Evolutionary conservation across 495 filamentous ascomycete species (phyloP).

Genomic region (Xylaria telfairii): DNA sequence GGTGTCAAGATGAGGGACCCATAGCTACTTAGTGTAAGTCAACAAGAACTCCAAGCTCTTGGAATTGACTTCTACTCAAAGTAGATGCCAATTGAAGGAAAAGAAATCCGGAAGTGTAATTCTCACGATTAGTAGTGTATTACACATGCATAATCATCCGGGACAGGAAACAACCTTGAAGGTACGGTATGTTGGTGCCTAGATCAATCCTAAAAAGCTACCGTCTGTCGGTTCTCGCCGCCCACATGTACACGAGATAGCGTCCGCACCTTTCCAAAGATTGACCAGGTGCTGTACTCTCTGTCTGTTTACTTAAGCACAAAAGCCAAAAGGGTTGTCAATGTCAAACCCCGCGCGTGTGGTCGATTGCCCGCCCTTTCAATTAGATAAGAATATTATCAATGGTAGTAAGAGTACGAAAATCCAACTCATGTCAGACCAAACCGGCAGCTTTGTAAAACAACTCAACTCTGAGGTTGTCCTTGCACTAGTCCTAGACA

Average conservation of each 20-base stretch:
- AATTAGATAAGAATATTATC: neutral
- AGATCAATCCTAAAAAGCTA: neutral
- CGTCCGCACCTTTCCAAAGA: neutral
- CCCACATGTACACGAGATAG: too few species aligned
- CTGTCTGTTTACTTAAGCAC: too few species aligned
- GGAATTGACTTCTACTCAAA: conserved; percentile 1
- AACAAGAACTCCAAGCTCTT: neutral
- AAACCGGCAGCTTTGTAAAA: neutral
- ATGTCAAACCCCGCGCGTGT: neutral
- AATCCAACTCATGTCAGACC: neutral
- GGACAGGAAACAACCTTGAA: neutral
- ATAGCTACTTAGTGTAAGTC: too few species aligned
- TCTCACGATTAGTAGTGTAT: neutral
- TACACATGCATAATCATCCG: neutral
- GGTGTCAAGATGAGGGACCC: too few species aligned
- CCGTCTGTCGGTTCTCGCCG: neutral
- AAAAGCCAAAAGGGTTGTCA: neutral
- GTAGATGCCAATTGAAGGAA: too few species aligned
- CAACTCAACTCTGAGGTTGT: neutral
- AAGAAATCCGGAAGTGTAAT: neutral
- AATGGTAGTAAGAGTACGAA: neutral
- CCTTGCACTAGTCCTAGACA: neutral
- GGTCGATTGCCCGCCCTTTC: neutral
- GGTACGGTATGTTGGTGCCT: neutral
- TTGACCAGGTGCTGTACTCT: too few species aligned